These are phyloP conservation scores for Dictyostelium capitatum DNA, from an alignment of 78 protist species.

Conservation along the genomic window DNA sequence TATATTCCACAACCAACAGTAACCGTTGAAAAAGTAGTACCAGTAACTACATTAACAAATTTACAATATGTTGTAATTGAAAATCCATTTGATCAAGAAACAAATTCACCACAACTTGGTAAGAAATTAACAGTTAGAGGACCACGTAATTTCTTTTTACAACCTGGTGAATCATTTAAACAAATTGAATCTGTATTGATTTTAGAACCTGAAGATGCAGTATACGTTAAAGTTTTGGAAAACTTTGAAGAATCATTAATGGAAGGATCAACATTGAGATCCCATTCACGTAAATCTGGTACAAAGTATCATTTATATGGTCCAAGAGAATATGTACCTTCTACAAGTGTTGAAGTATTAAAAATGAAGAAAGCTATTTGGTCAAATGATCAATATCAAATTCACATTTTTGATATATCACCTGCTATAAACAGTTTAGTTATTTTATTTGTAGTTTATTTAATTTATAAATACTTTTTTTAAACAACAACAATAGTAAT, in stretches of 20 bases:
- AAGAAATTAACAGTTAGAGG: slow-evolving; percentile 17
- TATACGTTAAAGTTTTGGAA: slow-evolving; percentile 28
- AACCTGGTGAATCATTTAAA: slow-evolving; percentile 7
- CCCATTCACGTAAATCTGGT: slow-evolving; percentile 26
- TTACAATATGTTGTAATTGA: background rate
- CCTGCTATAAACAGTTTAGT: background rate
- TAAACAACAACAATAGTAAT: background rate
- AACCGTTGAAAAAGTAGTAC: background rate
- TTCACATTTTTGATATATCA: slow-evolving; percentile 20
- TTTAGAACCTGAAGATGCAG: slow-evolving; percentile 43
- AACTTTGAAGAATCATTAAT: slow-evolving; percentile 25
- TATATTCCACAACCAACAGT: slow-evolving; percentile 56
- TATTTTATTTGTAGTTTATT: background rate
- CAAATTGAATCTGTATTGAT: background rate
- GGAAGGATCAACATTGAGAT: background rate
- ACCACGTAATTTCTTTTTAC: slow-evolving; percentile 28
- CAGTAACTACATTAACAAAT: background rate
- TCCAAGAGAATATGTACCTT: slow-evolving; percentile 26
- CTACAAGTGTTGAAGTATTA: slow-evolving; percentile 3
- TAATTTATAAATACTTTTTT: background rate
- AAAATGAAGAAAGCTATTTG: slow-evolving; percentile 5
- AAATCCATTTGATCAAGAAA: background rate
- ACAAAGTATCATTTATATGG: slow-evolving; percentile 45
- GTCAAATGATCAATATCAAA: background rate
- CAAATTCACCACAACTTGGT: background rate